A percentile compares a stretch with the other conserved stretches of the same genome.
These are phyloP conservation scores for Tuber brumale DNA, from an alignment of 495 filamentous ascomycete genomes.

Conservation along the genomic window DNA sequence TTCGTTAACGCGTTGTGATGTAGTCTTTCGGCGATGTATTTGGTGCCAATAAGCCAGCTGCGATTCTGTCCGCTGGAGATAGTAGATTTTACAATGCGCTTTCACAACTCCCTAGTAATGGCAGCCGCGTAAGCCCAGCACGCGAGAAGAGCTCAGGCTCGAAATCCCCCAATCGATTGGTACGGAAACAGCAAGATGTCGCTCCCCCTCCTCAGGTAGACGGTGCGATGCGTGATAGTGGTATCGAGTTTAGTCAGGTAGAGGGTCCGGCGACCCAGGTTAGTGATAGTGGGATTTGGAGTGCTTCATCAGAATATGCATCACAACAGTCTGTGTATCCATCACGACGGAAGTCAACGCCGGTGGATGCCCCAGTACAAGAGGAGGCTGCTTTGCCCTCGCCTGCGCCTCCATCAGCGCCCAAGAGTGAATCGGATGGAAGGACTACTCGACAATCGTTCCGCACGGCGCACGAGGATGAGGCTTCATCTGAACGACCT, in stretches of 20 bases:
- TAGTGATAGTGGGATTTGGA: constrained; percentile 37
- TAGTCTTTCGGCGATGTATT: constrained; percentile 84
- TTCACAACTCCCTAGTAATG: constrained; percentile 28
- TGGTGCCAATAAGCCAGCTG: constrained; percentile 50
- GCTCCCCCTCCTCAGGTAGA: constrained; percentile 8
- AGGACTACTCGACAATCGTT: constrained; percentile 57
- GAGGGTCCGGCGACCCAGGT: constrained; percentile 12
- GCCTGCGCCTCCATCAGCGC: not conserved
- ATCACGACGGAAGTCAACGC: constrained; percentile 19
- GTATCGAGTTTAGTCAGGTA: constrained; percentile 12
- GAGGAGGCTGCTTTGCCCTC: not conserved
- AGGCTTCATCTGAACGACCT: constrained; percentile 6
- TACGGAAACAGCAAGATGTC: constrained; percentile 27
- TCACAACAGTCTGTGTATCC: constrained; percentile 18
- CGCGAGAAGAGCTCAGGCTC: constrained; percentile 12
- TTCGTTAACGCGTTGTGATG: constrained; percentile 23
- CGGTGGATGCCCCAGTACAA: constrained; percentile 9
- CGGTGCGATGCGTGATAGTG: constrained; percentile 18
- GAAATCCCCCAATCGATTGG: constrained; percentile 24
- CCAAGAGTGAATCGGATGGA: constrained; percentile 40
- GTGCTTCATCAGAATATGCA: constrained; percentile 22
- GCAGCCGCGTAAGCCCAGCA: not conserved
- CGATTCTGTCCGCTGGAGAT: constrained; percentile 44
- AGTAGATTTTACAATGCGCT: constrained; percentile 46
- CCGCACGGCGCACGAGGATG: constrained; percentile 61